A percentile compares a stretch with the other conserved stretches of the same genome.
These are phyloP conservation scores for Gautieria morchelliformis DNA, from an alignment of 768 basidiomycete genomes.

Conservation along the genomic window DNA sequence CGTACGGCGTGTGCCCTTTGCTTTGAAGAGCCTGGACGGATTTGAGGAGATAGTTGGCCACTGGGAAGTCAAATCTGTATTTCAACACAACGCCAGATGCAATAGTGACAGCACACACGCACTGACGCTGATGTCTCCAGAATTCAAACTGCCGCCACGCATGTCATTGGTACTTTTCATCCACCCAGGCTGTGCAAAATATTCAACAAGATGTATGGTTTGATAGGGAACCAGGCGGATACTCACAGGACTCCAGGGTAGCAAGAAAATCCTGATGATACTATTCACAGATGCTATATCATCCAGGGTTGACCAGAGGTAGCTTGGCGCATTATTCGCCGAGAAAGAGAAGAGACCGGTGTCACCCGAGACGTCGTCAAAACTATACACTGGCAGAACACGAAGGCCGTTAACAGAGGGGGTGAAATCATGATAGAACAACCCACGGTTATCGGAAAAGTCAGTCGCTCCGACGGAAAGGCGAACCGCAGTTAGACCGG, in stretches of 20 bases:
- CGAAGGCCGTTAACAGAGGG: not conserved
- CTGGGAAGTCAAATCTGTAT: conserved; percentile 24
- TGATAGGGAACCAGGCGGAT: not conserved
- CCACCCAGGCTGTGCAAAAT: conserved; percentile 52
- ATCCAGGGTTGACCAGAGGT: conserved; percentile 50
- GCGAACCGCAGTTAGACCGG: conserved; percentile 61
- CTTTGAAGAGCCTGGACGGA: conserved; percentile 57
- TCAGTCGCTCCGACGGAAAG: conserved; percentile 67
- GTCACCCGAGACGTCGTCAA: conserved; percentile 55
- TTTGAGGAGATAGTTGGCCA: conserved; percentile 65
- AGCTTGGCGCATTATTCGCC: conserved; percentile 47
- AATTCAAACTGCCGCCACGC: conserved; percentile 53
- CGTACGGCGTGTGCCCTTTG: conserved; percentile 52
- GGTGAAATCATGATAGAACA: not conserved
- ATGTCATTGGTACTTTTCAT: conserved; percentile 64
- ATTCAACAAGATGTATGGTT: not conserved
- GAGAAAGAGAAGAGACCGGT: conserved; percentile 49
- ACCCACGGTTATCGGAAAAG: conserved; percentile 49
- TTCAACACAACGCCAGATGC: not conserved
- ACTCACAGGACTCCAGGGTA: conserved; percentile 71
- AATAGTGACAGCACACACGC: conserved; percentile 18
- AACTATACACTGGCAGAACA: conserved; percentile 40
- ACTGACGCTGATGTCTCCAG: conserved; percentile 41
- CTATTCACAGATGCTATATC: conserved; percentile 56
- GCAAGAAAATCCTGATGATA: conserved; percentile 42